Base-by-base conservation (phyloP, 1,284 basidiomycete species). In the Trametes hirsuta region DNA sequence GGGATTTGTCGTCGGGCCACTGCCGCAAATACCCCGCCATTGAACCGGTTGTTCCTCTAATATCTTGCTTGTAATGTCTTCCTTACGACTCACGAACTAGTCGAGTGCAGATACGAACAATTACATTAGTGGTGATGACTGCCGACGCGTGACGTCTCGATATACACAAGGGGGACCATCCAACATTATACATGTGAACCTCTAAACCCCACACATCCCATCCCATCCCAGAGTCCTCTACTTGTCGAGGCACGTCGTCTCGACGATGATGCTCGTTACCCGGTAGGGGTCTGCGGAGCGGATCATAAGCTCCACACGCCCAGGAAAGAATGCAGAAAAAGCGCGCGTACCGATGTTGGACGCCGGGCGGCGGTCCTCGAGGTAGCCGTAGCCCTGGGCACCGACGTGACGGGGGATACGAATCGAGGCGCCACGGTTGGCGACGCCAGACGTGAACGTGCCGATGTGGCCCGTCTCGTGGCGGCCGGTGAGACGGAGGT, bases 391-490 rank as follows among this genome's bases (percentile, higher is more conserved):
- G 64, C 96, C 96, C 79, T 96, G 89, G 37, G 90, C 83, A 60
- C 90, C 92, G 69, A 97, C 95, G 76, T 97, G 94, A 71, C 95
- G 84, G 57, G 96, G 96, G 59, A 97, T 90, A 81, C 94, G 89
- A 76, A 95, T 93, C n/a, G 92, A 96, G 53, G 94, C 95, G 73
- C 95, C 97, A 79, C 97, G 94, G 84, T 99, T 94, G 71, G 97
- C 97, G 63, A 98, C 93, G 78, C 97, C 97, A 61, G 93, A 94
- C 68, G 90, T 93, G 84, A 99, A 99, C 61, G 78, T 76, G 70
- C 90, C 86, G 73, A 99, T 98, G 80, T 97, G 94, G 63, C 93
- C 96, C 50, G 97, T 99, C 86, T 99, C 97, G 75, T 97, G 95
- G 68, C 88, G 86, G 64, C 96, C 95, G 45, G 95, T 97, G 71